Evolutionary conservation across 1,284 basidiomycete genomes (phyloP).

Genomic region (Tetrapyrgos nigripes): DNA sequence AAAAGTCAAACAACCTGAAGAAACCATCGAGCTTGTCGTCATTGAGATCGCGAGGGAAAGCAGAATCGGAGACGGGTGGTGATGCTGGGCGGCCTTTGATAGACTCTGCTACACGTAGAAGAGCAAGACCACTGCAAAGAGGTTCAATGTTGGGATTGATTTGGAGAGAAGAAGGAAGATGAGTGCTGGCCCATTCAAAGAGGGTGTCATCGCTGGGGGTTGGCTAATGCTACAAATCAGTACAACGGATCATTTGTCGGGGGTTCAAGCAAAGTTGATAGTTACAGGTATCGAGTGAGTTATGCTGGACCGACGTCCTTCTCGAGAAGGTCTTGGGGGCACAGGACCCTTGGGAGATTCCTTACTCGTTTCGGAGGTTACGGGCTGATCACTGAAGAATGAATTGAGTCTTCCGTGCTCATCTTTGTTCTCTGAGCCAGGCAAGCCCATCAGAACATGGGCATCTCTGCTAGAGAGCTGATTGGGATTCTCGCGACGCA

Average conservation of each 20-base stretch:
- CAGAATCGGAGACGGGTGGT: slow-evolving; percentile 78
- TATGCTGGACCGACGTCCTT: slow-evolving; percentile 54
- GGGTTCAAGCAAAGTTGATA: background rate
- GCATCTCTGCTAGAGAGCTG: slow-evolving; percentile 90
- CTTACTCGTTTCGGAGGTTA: slow-evolving; percentile 23
- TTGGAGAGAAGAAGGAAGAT: slow-evolving; percentile 73
- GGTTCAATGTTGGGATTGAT: slow-evolving; percentile 60
- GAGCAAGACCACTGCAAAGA: slow-evolving; percentile 70
- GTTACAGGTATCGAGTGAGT: slow-evolving; percentile 25
- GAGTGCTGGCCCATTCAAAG: slow-evolving; percentile 87
- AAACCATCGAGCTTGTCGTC: slow-evolving; percentile 90
- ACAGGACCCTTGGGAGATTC: slow-evolving; percentile 25
- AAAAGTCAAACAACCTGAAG: slow-evolving; percentile 87
- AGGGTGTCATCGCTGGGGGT: slow-evolving; percentile 55
- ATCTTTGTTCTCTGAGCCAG: slow-evolving; percentile 44
- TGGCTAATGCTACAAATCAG: no score
- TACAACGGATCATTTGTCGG: no score
- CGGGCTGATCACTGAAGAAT: slow-evolving; percentile 56
- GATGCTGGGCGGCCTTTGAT: slow-evolving; percentile 72
- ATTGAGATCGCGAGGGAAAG: slow-evolving; percentile 69
- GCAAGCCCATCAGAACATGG: slow-evolving; percentile 76
- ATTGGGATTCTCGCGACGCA: slow-evolving; percentile 88
- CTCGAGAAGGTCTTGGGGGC: slow-evolving; percentile 69
- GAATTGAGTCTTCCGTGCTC: slow-evolving; percentile 58
- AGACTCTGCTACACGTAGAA: slow-evolving; percentile 79